Evolutionary conservation across 2,329 filamentous ascomycete genomes (phyloP), one percentile per base, ranked within the genome.

Genomic region (Phialophora macrospora): DNA sequence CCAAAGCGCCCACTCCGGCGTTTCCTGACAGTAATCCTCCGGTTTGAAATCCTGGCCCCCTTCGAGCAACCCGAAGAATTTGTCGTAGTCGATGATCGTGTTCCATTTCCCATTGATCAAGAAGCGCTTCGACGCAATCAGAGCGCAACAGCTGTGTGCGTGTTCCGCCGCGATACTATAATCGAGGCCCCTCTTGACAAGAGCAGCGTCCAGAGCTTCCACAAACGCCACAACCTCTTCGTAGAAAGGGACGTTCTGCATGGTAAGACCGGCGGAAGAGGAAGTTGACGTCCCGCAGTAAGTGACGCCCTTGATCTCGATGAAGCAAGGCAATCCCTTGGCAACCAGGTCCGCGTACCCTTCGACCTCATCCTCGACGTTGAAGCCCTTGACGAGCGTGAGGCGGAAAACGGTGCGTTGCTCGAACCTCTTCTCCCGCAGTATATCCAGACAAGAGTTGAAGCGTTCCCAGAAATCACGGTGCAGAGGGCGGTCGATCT

Each of bases 391-490:
- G 75, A 98, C 95, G 1, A 99, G 88, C 0, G 94, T 98, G 3
- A 98, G 85, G 1, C 95, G 88, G 83, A 96, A 98, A 3, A 98
- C 95, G 5, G 95, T 98, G 62, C 94, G 89, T 76, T 97, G 94
- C 62, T 88, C 85, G 81, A 91, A 90, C 48, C 94, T 87, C 78
- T 91, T 90, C 76, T 91, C 90, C 17, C 91, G 87, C 24, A 98
- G 81, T 68, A 99, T 97, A 66, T 96, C 92, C 38, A 98, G 85
- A 75, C 95, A 98, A 34, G 90, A 85, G 75, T 91, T 88, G 84
- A 98, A 97, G 4, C 95, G 88, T 79, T 97, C 93, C 95, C 94
- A 98, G 79, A 96, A 99, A 79, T 98, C 94, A 58, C 95, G 88
- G 79, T 98, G 93, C 3, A 99, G 85, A 0, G 94, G 95, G 0